phyloP scores from a whole-genome alignment of 768 basidiomycete species.

The Cystofilobasidium bisporidii region DNA sequence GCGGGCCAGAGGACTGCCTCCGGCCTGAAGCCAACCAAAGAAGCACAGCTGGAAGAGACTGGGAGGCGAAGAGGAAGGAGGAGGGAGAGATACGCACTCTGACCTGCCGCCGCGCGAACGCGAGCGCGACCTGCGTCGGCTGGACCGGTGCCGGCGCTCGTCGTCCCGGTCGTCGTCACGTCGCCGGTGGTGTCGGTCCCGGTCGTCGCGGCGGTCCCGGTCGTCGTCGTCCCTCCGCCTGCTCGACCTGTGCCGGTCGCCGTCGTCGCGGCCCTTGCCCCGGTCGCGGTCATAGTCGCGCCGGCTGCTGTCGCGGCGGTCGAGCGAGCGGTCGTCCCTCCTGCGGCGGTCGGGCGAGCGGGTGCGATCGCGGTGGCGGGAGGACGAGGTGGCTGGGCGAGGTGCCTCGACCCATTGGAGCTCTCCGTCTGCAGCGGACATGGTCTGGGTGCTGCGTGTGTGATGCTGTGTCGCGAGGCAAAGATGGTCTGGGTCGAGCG shows the following conservation, averaged over 20 bases:
- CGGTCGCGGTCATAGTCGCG: background rate
- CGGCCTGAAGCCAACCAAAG: no score
- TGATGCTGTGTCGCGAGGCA: no score
- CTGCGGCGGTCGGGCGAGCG: background rate
- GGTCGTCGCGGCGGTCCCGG: background rate
- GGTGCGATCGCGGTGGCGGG: background rate
- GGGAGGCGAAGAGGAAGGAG: no score
- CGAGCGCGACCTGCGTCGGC: background rate
- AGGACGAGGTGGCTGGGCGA: background rate
- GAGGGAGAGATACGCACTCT: background rate
- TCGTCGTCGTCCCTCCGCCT: background rate
- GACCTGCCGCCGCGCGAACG: background rate
- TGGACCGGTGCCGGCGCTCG: background rate
- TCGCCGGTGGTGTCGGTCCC: background rate
- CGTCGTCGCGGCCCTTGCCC: background rate
- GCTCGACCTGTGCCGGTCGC: background rate
- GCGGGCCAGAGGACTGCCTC: no score
- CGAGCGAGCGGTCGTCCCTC: no score
- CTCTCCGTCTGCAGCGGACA: background rate
- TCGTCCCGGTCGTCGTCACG: background rate
- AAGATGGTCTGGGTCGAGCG: no score
- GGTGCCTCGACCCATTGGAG: conserved; percentile 3
- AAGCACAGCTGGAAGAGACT: no score
- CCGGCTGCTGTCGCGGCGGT: background rate
- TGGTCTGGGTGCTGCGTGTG: no score